Conservation (phyloP, 148 eudicot species). For the Dysphania ambrosioides region DNA sequence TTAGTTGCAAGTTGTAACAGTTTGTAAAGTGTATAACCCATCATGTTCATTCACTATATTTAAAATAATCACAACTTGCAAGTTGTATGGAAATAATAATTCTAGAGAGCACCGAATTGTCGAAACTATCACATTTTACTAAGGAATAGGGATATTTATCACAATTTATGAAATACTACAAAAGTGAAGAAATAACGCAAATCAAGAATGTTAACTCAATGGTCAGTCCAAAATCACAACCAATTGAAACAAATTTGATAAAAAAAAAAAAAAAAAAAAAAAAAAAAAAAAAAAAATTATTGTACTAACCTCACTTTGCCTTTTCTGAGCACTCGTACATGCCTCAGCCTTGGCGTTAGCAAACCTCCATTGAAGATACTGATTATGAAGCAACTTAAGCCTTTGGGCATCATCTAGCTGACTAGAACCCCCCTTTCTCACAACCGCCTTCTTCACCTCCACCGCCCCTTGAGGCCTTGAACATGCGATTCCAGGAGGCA, state of each 20-base stretch:
- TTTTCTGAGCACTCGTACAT: slow-evolving; percentile 44
- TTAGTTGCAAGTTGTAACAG: not conserved
- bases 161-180: too few species aligned
- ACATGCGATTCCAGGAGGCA: slow-evolving; percentile 33
- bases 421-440: slow-evolving; percentile 36
- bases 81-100: too few species aligned
- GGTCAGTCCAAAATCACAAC: not conserved
- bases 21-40: not conserved
- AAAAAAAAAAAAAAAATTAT: too few species aligned
- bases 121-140: too few species aligned
- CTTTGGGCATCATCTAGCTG: slow-evolving; percentile 52
- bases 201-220: too few species aligned
- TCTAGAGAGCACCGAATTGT: too few species aligned
- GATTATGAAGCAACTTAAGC: slow-evolving; percentile 61
- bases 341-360: slow-evolving; percentile 69
- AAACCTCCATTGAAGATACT: slow-evolving; percentile 62
- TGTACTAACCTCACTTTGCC: slow-evolving; percentile 70
- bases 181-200: too few species aligned
- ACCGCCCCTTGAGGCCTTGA: slow-evolving; percentile 32
- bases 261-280: too few species aligned
- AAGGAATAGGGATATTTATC: too few species aligned
- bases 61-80: too few species aligned
- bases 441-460: slow-evolving; percentile 37
- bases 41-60: too few species aligned
- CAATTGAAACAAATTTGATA: not conserved